A percentile compares a stretch with the other conserved stretches of the same genome.
Evolutionary conservation across 139 green algal genomes (phyloP).

Genomic region (Pseudopediastrum boryanum): DNA sequence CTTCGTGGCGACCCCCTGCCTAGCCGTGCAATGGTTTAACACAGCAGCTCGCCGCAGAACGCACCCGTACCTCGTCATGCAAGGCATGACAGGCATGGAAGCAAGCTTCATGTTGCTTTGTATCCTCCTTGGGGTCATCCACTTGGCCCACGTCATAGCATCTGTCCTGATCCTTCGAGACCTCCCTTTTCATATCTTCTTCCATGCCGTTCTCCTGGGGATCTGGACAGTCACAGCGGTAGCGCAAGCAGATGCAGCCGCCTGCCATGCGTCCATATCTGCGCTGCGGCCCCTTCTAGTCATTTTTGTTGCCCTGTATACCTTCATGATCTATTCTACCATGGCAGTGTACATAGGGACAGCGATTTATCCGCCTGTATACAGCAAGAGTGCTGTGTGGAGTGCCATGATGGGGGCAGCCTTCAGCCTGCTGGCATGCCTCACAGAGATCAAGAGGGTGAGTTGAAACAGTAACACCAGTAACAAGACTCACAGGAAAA

Average conservation of each 20-base stretch:
- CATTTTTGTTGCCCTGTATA: not conserved
- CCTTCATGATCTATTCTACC: not conserved
- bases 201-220: constrained; percentile 8
- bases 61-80: too few relatives aligned
- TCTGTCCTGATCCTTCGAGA: not conserved
- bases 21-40: too few relatives aligned
- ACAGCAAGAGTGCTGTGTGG: constrained; percentile 25
- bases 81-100: constrained; percentile 25
- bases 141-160: not conserved
- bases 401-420: constrained; percentile 25
- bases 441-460: constrained; percentile 20
- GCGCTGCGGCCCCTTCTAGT: constrained; percentile 29
- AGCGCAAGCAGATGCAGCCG: not conserved
- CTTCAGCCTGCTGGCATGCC: not conserved
- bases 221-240: not conserved
- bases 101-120: not conserved
- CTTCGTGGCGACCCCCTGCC: too few relatives aligned
- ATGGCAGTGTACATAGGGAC: constrained; percentile 15
- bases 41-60: too few relatives aligned
- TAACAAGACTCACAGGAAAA: not conserved
- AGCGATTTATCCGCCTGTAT: not conserved
- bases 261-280: not conserved
- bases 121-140: not conserved
- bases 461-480: not conserved
- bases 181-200: constrained; percentile 32